These are phyloP conservation scores for Platanthera zijinensis DNA, from an alignment of 106 monocot species.

Conservation along the genomic window DNA sequence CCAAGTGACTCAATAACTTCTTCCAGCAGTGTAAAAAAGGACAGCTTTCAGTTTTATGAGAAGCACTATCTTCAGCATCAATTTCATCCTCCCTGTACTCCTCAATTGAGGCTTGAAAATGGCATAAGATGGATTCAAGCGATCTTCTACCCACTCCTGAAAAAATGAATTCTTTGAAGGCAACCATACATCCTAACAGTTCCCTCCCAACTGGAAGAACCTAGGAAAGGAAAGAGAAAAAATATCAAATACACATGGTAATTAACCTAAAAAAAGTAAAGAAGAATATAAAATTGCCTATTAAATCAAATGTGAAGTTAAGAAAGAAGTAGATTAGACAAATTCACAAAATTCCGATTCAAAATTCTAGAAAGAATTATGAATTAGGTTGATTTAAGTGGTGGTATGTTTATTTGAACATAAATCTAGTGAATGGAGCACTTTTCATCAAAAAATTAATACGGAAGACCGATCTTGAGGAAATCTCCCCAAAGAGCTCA, in stretches of 20 bases:
- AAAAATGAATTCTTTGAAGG: conserved; percentile 53
- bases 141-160: conserved; percentile 39
- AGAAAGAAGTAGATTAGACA: too few relatives aligned
- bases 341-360: too few relatives aligned
- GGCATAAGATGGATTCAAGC: conserved; percentile 27
- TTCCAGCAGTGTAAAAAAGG: conserved; percentile 73
- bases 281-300: too few relatives aligned
- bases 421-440: too few relatives aligned
- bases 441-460: too few relatives aligned
- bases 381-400: too few relatives aligned
- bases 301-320: too few relatives aligned
- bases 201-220: conserved; percentile 76
- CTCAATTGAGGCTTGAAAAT: conserved; percentile 19
- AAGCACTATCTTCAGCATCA: conserved; percentile 9
- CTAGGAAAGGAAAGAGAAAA: conserved; percentile 24
- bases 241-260: not conserved
- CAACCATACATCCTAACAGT: conserved; percentile 60
- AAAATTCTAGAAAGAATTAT: too few relatives aligned
- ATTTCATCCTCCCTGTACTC: conserved; percentile 20
- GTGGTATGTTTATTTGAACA: too few relatives aligned
- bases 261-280: not conserved
- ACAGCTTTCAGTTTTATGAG: conserved; percentile 20
- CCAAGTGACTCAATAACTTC: conserved; percentile 41
- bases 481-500: not conserved
- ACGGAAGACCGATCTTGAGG: not conserved